phyloP scores from a whole-genome alignment of 768 basidiomycete species.

The Terana coerulea region DNA sequence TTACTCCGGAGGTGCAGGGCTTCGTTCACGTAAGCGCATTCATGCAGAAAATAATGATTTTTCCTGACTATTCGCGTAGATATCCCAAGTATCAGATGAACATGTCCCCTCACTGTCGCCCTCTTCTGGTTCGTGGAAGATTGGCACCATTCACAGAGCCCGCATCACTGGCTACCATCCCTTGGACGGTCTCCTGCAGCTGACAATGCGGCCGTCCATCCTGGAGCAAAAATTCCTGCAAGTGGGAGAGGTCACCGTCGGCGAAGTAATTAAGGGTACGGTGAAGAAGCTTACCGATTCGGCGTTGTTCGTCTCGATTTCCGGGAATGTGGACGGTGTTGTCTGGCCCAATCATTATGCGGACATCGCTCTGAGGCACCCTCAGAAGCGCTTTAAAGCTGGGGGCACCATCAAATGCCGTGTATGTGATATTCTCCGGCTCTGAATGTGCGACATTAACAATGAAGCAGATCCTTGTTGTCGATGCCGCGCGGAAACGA shows the following conservation, averaged over 20 bases:
- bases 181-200: conserved; percentile 83
- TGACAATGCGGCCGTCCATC: conserved; percentile 81
- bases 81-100: conserved; percentile 91
- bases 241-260: conserved; percentile 77
- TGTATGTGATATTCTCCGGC: conserved; percentile 40
- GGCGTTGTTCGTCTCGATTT: conserved; percentile 80
- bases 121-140: conserved; percentile 75
- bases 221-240: conserved; percentile 85
- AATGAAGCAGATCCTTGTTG: conserved; percentile 61
- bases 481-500: conserved; percentile 78
- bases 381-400: conserved; percentile 83
- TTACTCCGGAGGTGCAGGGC: conserved; percentile 62
- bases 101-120: conserved; percentile 74
- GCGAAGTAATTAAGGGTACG: conserved; percentile 82
- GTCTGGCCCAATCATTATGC: conserved; percentile 95
- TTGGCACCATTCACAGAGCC: conserved; percentile 75
- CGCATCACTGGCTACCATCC: conserved; percentile 83
- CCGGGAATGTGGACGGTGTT: conserved; percentile 87
- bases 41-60: conserved; percentile 4
- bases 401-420: conserved; percentile 83
- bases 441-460: conserved; percentile 6
- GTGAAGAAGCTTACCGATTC: conserved; percentile 81
- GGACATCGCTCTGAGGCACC: conserved; percentile 92
- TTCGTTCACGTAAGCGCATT: conserved; percentile 78
- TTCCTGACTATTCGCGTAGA: conserved; percentile 44